Base-by-base conservation (phyloP, 768 basidiomycete species). In the Hericium rajendrae region DNA sequence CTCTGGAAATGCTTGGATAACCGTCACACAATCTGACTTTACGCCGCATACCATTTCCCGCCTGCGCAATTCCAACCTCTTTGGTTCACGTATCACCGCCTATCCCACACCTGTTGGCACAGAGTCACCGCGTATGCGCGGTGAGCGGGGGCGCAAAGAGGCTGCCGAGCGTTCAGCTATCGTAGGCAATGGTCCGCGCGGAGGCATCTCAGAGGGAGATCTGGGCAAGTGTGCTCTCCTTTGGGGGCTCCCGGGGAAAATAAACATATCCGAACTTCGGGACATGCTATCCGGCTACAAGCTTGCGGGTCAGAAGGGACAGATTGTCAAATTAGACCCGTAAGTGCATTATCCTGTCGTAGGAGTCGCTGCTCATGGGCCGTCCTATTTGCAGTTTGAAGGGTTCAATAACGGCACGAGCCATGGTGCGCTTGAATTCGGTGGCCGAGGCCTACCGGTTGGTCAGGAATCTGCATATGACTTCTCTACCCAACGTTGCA, bases 401-500 rank as follows among this genome's bases (percentile, higher is more conserved):
- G 15, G 20, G n/a, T 11, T 53, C 76, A 6, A 48, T 79, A 57
- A 73, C 71, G 61, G 76, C 83, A 24, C 78, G 80, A 50, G 81
- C 78, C 61, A 61, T 84, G 10, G 73, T 91, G 26, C 80, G 79
- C 38, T 68, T 86, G 54, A 67, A 70, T 2, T 80, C 81, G 0
- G 70, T 75, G 16, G 75, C 85, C 9, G 86, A 91, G 64, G 90
- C 90, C 1, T 80, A 87, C 62, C 80, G 79, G 54, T 69, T 91
- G 24, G 83, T 83, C 18, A 81, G 85, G 52, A 68, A 73, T 39
- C 58, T 85, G 48, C 86, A 92, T 66, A 77, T 82, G 74, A 82
- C 79, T 1, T 69, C 71, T 38, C 80, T 72, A 58, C 68, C 69
- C 9, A 71, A 71, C 26, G 73, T 69, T 16, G 51, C 51, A 1